A percentile compares a stretch with the other conserved stretches of the same genome.
Conservation (phyloP, 2,329 filamentous ascomycete genomes). For the Chaetomiaceae sp. region DNA sequence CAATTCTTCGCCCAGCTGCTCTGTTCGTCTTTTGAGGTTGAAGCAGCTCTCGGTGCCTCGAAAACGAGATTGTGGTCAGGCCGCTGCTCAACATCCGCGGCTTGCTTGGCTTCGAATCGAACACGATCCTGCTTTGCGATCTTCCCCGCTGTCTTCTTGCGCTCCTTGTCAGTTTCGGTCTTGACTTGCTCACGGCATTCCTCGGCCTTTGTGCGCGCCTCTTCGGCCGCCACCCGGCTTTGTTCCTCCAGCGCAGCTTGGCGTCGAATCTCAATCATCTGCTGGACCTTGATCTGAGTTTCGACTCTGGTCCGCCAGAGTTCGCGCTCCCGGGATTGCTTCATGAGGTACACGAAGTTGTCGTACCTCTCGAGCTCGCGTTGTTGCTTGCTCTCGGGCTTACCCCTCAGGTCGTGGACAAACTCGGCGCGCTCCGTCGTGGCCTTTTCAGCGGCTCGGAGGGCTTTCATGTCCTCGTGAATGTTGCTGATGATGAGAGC, state of each 20-base stretch:
- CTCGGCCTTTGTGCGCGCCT: background rate
- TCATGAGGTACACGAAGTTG: conserved; percentile 1
- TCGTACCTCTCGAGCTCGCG: background rate
- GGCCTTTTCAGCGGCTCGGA: background rate
- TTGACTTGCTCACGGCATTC: background rate
- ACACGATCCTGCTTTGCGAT: background rate
- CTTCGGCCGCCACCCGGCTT: background rate
- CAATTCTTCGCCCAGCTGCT: no score
- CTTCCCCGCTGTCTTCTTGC: background rate
- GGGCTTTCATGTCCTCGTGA: background rate
- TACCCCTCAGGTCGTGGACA: background rate
- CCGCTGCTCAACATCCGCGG: no score
- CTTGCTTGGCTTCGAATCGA: no score
- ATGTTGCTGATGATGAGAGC: conserved; percentile 3
- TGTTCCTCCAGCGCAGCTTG: background rate
- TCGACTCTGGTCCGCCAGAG: conserved; percentile 8
- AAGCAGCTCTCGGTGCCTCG: background rate
- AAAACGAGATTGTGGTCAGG: background rate
- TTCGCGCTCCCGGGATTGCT: conserved; percentile 4
- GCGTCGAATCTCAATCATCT: background rate
- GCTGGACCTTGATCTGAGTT: background rate
- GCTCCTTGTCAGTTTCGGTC: background rate
- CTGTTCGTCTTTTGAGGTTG: background rate
- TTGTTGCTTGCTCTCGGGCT: background rate
- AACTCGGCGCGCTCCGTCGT: background rate